Percentiles rank a stretch among this genome's conserved stretches.
These are phyloP conservation scores for Urochloa ruziziensis DNA, from an alignment of 176 grass and related monocot species.

Conservation along the genomic window DNA sequence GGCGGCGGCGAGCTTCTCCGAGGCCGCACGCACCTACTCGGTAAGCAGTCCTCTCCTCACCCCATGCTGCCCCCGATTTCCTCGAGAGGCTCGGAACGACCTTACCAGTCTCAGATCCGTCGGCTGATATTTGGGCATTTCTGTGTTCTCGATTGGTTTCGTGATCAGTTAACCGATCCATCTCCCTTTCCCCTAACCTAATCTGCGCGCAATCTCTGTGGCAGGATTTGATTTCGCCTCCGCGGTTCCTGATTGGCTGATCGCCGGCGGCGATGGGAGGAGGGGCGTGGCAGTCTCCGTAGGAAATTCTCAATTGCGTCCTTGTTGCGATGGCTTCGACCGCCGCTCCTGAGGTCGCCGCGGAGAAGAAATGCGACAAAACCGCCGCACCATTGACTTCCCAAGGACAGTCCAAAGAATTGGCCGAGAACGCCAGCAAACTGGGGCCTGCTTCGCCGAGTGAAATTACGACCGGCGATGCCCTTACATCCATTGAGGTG, in stretches of 20 bases:
- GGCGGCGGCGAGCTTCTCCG: neutral
- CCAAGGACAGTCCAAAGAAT: neutral
- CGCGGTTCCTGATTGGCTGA: neutral
- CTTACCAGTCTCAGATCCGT: conserved; percentile 31
- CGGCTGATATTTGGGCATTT: conserved; percentile 8
- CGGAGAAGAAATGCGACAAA: conserved; percentile 20
- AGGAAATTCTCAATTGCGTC: neutral
- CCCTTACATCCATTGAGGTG: conserved; percentile 7
- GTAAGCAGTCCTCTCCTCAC: neutral
- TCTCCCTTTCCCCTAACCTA: neutral
- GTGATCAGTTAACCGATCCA: neutral
- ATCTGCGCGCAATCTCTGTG: conserved; percentile 12
- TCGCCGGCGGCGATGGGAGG: neutral
- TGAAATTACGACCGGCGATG: neutral
- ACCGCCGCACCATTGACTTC: neutral
- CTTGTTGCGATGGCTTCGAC: conserved; percentile 41
- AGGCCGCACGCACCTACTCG: neutral
- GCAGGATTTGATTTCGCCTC: conserved; percentile 9
- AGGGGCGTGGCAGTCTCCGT: neutral
- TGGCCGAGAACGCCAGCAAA: neutral
- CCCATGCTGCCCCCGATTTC: neutral
- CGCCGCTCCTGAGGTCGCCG: neutral
- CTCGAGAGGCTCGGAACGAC: neutral
- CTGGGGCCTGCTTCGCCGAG: neutral
- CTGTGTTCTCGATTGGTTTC: neutral